Evolutionary conservation across 2,329 filamentous ascomycete species (phyloP), one percentile per base, ranked within the genome.

Genomic region (Exserohilum turcica): DNA sequence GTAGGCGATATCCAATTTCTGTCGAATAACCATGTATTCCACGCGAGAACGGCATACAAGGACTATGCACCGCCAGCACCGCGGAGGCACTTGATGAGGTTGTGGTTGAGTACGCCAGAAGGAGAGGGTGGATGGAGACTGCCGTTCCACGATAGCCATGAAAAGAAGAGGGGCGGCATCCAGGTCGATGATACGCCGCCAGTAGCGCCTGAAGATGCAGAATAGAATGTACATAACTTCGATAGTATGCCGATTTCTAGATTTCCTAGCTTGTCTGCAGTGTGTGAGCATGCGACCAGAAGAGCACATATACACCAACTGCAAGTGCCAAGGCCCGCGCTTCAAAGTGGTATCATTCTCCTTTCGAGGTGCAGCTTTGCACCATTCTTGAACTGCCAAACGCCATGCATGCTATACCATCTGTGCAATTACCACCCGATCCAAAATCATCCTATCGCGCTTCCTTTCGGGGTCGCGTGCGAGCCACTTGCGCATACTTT

Each of bases 1-100:
- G 84, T 94, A 15, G 91, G 91, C 42, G 91, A 96, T 67, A 92
- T 96, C 58, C 92, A 96, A 75, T 93, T 96, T 75, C 70, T 95
- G 51, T 86, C 86, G 63, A 95, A 96, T 71, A 83, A 83, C 43
- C 91, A 96, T 69, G 82, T 94, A 3, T 75, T 96, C 42, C 92
- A 96, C 71, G 89, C 91, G 0, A 79, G 91, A 42, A 96, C 91
- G 0, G 89, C 83, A 24, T 96, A 96, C 76, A 89, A 80, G 59
- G 89, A 91, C 65, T 81, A 84, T 73, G 82, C 83, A 13, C 85
- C 88, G 27, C 87, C 88, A 36, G 80, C 80, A 18, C 89, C 90
- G 1, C 78, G 90, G 31, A 81, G 92, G 39, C 91, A 96, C 69
- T 77, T 96, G 21, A 88, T 96, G 80, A 81, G 92, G 39, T 77